Evolutionary conservation across 1,139 yeast genomes (phyloP).

Genomic region (Yarrowia galli): DNA sequence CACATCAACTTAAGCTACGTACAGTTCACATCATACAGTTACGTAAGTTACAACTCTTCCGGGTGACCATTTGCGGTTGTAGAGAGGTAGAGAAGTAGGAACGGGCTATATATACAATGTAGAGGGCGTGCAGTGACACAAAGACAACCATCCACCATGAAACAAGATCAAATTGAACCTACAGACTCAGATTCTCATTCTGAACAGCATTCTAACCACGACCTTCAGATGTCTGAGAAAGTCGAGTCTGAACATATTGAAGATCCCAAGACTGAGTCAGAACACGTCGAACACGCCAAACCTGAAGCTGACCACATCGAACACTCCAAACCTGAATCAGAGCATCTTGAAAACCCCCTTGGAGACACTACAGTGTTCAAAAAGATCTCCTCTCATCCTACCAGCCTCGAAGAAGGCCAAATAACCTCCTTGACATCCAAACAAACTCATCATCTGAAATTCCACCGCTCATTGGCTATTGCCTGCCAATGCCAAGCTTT

Average conservation of each 20-base stretch:
- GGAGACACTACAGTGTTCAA: neutral
- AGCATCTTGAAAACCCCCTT: neutral
- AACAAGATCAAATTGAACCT: neutral
- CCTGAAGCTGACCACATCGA: neutral
- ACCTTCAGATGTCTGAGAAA: too few relatives aligned
- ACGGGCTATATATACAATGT: too few relatives aligned
- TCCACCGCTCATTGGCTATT: slow-evolving; percentile 10
- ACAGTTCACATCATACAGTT: too few relatives aligned
- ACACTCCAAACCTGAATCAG: neutral
- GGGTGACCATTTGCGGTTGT: too few relatives aligned
- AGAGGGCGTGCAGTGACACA: too few relatives aligned
- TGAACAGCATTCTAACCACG: too few relatives aligned
- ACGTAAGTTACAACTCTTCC: too few relatives aligned
- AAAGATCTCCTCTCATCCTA: neutral
- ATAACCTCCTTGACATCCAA: neutral
- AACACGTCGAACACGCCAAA: neutral
- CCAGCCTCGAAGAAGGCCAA: neutral
- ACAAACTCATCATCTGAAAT: neutral
- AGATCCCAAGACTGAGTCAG: neutral
- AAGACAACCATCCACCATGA: too few relatives aligned
- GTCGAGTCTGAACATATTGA: neutral
- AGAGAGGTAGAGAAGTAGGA: too few relatives aligned
- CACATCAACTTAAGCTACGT: too few relatives aligned
- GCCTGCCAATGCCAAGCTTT: slow-evolving; percentile 12
- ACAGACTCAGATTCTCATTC: neutral